Percentiles rank a stretch among this genome's conserved stretches.
These are phyloP conservation scores for Purshia tridentata DNA, from an alignment of 306 rosid genomes.

Conservation along the genomic window DNA sequence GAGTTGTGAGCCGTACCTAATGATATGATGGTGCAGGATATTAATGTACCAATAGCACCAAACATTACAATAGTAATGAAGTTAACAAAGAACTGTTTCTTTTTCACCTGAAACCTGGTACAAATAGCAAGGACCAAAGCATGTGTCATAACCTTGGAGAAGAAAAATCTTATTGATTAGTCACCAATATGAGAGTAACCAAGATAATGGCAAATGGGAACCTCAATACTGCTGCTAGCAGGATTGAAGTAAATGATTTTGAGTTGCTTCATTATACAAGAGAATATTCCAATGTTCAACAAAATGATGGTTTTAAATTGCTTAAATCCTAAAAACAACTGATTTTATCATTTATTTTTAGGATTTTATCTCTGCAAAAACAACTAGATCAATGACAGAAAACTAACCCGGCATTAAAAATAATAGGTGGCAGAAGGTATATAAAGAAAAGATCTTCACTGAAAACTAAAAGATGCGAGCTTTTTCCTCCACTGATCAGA, in stretches of 20 bases:
- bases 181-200: neutral
- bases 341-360: neutral
- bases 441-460: constrained; percentile 94
- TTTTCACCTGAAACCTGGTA: constrained; percentile 97
- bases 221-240: neutral
- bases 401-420: constrained; percentile 92
- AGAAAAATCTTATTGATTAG: neutral
- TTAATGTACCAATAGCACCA: constrained; percentile 90
- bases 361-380: too few species aligned
- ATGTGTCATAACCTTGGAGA: neutral
- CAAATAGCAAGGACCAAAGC: constrained; percentile 25
- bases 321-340: neutral
- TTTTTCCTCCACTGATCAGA: constrained; percentile 74
- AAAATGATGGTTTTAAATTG: too few species aligned
- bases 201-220: neutral
- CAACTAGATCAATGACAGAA: constrained; percentile 5
- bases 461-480: constrained; percentile 86
- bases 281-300: neutral
- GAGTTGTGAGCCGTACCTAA: constrained; percentile 52
- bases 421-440: constrained; percentile 94
- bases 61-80: constrained; percentile 78
- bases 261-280: neutral
- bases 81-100: constrained; percentile 91
- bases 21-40: constrained; percentile 73
- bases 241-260: neutral